Conservation (phyloP, 495 filamentous ascomycete species). For the Aspergillus steynii region DNA sequence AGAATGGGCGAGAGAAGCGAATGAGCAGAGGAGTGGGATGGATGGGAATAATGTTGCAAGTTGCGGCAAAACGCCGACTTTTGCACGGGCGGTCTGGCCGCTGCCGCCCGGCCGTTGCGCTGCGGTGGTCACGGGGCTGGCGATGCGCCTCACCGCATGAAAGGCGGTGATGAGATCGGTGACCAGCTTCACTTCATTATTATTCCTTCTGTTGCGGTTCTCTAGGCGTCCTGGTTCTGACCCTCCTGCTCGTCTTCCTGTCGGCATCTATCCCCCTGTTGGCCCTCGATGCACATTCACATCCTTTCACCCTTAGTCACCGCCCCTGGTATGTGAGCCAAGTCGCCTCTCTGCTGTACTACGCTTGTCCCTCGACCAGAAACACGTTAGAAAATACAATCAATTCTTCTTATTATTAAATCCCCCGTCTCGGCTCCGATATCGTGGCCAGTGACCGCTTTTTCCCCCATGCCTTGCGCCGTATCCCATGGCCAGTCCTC, state of each 20-base stretch:
- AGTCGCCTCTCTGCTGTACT: neutral
- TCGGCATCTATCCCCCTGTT: no score
- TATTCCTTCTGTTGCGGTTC: no score
- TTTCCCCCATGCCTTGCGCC: neutral
- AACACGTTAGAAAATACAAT: neutral
- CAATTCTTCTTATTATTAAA: neutral
- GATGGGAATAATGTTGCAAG: conserved; percentile 20
- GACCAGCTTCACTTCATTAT: conserved; percentile 14
- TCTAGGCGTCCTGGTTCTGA: no score
- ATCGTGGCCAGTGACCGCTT: neutral
- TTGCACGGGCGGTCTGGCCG: conserved; percentile 43
- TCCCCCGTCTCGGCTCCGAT: neutral
- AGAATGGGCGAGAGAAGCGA: conserved; percentile 1
- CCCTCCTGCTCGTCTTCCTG: no score
- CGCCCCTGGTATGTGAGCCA: no score
- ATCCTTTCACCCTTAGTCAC: neutral
- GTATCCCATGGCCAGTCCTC: neutral
- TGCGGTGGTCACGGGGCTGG: conserved; percentile 20
- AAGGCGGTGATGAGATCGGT: conserved; percentile 46
- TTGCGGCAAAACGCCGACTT: conserved; percentile 43
- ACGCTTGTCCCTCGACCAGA: neutral
- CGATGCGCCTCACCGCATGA: conserved; percentile 45
- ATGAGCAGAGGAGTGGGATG: conserved; percentile 20
- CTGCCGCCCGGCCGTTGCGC: conserved; percentile 22
- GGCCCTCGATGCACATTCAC: no score